Evolutionary conservation across 352 stramenopile species (phyloP), one percentile per base, ranked within the genome.

Genomic region (Detonula confervacea): DNA sequence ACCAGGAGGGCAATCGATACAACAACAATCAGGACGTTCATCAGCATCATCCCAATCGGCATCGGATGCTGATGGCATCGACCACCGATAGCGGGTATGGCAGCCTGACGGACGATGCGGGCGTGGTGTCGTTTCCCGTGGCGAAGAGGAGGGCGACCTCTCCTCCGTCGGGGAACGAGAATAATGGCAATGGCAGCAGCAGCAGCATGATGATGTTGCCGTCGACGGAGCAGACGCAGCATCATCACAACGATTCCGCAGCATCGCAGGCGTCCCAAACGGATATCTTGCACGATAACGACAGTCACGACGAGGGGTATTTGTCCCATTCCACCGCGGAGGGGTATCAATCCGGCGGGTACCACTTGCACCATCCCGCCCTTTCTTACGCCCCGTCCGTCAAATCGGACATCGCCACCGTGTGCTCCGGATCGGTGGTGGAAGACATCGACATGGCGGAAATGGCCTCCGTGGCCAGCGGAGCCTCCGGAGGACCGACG

Each of bases 231-330:
- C 25, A 18, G 24, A 14, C 30, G n/a, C n/a, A n/a, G 11, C n/a
- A 60, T 27, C 42, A 60, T 18, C 46, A 63, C 37, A n/a, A 68
- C 47, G 56, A 77, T 62, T 69, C 44, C 2, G n/a, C n/a, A n/a
- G 56, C 67, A 42, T 55, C 39, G 56, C 60, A 71, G 22, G 49
- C 70, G 33, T 70, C 56, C 14, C 33, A 54, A 39, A 47, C 67
- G 22, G 66, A 46, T 0, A 37, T 18, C 46, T 35, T 37, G 20
- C 66, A 66, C 42, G 69, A 78, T 52, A n/a, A n/a, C n/a, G n/a
- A n/a, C n/a, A 66, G 30, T 16, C 70, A 79, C 14, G 70, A 79
- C 46, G 70, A 79, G 30, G 70, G 70, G 1, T 79, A 79, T 60
- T 63, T 79, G 24, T 72, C 59, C 20, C 68, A 77, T 33, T 79